Conservation (phyloP, 495 filamentous ascomycete species). For the Penicillium parvum region DNA sequence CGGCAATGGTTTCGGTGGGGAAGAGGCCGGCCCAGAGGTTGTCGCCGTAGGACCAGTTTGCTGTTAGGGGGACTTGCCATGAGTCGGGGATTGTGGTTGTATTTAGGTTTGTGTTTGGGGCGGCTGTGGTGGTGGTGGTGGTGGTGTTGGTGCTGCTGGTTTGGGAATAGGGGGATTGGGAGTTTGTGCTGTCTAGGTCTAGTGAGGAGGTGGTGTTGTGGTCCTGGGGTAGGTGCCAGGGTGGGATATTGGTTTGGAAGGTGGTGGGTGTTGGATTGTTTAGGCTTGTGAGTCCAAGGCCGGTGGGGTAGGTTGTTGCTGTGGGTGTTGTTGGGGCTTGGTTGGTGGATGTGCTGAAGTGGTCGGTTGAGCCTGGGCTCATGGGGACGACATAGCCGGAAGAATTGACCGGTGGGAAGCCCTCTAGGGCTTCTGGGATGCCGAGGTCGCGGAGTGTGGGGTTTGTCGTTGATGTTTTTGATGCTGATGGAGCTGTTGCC, state of each 20-base stretch:
- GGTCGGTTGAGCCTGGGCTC: conserved; percentile 16
- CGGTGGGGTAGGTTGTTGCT: conserved; percentile 5
- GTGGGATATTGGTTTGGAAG: conserved; percentile 4
- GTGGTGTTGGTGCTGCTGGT: conserved; percentile 10
- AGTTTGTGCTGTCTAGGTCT: conserved; percentile 14
- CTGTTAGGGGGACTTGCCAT: conserved; percentile 38
- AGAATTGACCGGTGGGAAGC: conserved; percentile 37
- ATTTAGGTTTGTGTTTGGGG: too few relatives aligned
- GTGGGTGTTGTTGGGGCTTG: conserved; percentile 5
- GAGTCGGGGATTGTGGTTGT: conserved; percentile 31
- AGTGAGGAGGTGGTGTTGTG: conserved; percentile 7
- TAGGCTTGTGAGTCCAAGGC: conserved; percentile 5
- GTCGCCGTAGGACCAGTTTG: conserved; percentile 34
- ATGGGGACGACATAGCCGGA: conserved; percentile 38
- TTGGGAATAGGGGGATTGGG: conserved; percentile 24
- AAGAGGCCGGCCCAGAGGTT: conserved; percentile 31
- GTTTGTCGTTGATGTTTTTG: conserved; percentile 4
- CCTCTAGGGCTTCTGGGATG: conserved; percentile 34
- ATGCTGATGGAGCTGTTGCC: neutral
- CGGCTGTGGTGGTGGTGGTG: conserved; percentile 6
- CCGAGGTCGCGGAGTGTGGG: conserved; percentile 9
- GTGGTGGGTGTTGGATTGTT: neutral
- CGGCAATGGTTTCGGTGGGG: conserved; percentile 11
- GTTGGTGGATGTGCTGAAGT: conserved; percentile 1
- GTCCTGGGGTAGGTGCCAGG: conserved; percentile 14